A percentile compares a stretch with the other conserved stretches of the same genome.
These are phyloP conservation scores for Phlyctochytrium bullatum DNA, from an alignment of 192 early-diverging fungal genomes.

Conservation along the genomic window DNA sequence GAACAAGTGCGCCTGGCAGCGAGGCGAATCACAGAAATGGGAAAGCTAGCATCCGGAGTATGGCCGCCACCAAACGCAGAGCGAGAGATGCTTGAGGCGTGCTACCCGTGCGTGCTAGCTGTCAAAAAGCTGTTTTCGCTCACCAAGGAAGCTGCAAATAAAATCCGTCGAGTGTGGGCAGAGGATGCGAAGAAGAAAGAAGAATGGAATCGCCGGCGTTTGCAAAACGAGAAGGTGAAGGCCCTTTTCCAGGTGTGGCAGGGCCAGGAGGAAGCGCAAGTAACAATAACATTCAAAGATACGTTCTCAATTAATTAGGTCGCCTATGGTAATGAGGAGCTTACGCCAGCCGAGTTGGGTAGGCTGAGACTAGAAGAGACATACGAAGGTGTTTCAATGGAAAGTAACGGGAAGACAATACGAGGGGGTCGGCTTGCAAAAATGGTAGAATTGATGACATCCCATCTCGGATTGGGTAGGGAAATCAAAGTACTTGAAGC, in stretches of 20 bases:
- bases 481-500: background rate
- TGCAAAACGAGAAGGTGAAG: slow-evolving; percentile 48
- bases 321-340: too few relatives aligned
- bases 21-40: slow-evolving; percentile 31
- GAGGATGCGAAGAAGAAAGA: slow-evolving; percentile 42
- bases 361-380: slow-evolving; percentile 31
- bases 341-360: background rate
- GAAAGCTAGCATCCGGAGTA: slow-evolving; percentile 39
- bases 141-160: slow-evolving; percentile 29
- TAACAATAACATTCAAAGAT: too few relatives aligned
- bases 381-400: slow-evolving; percentile 37
- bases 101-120: slow-evolving; percentile 45
- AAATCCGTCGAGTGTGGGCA: slow-evolving; percentile 24
- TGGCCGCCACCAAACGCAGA: slow-evolving; percentile 41
- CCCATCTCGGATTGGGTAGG: slow-evolving; percentile 33
- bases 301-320: too few relatives aligned
- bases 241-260: slow-evolving; percentile 50
- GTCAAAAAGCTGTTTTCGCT: slow-evolving; percentile 50
- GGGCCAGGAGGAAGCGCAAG: slow-evolving; percentile 13
- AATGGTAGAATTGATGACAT: slow-evolving; percentile 44
- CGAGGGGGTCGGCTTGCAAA: slow-evolving; percentile 44
- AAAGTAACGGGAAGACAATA: slow-evolving; percentile 17
- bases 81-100: slow-evolving; percentile 44
- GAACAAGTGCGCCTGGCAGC: slow-evolving; percentile 36
- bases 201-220: slow-evolving; percentile 32